Evolutionary conservation across 1,284 basidiomycete genomes (phyloP).

Genomic region (Somion occarium): DNA sequence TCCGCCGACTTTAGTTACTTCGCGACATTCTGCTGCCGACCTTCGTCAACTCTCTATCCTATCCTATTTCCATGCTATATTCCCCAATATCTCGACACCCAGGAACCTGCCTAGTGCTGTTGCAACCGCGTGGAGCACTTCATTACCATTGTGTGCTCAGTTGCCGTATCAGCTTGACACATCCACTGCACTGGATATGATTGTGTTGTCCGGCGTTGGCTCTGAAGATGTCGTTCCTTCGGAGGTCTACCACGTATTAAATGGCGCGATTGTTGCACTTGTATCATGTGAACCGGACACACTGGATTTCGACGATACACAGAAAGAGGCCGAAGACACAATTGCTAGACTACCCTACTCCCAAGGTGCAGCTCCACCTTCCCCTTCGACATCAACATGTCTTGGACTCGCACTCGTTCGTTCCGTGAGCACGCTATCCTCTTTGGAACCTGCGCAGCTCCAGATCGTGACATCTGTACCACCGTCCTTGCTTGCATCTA

Average conservation of each 20-base stretch:
- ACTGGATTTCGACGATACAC: conserved; percentile 23
- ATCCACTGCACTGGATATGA: conserved; percentile 40
- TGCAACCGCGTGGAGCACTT: conserved; percentile 62
- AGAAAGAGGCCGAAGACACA: neutral
- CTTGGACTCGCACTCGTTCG: conserved; percentile 74
- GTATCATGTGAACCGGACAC: conserved; percentile 44
- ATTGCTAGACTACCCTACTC: conserved; percentile 44
- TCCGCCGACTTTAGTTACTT: conserved; percentile 25
- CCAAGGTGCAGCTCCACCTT: conserved; percentile 47
- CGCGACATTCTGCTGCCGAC: conserved; percentile 68
- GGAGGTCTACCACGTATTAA: conserved; percentile 71
- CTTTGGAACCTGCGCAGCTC: conserved; percentile 25
- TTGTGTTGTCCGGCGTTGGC: conserved; percentile 67
- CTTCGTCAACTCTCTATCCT: conserved; percentile 68
- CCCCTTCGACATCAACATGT: conserved; percentile 54
- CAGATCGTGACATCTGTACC: conserved; percentile 79
- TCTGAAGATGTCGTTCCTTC: conserved; percentile 67
- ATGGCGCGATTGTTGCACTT: conserved; percentile 79
- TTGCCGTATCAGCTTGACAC: conserved; percentile 68
- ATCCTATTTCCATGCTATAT: conserved; percentile 77
- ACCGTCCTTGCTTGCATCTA: conserved; percentile 33
- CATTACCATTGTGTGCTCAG: conserved; percentile 60
- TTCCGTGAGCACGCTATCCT: conserved; percentile 39
- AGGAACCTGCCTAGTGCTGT: conserved; percentile 22
- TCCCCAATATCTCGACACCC: conserved; percentile 32